phyloP scores from a whole-genome alignment of 495 filamentous ascomycete species.

The Massariosphaeria phaeospora region DNA sequence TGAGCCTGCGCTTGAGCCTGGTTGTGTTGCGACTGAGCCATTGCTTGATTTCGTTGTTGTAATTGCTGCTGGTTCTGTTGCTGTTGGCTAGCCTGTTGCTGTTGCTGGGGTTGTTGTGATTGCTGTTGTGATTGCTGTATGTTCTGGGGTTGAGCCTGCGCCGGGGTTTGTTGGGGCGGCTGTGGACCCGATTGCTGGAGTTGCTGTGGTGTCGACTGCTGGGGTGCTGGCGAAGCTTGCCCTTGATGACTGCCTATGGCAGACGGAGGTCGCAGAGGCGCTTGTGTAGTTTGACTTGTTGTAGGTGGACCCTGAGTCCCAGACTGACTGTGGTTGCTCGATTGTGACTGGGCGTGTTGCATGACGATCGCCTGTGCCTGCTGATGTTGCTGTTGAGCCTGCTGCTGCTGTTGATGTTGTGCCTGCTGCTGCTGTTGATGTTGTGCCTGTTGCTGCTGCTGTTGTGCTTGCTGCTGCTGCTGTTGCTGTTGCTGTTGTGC shows the following conservation, averaged over 20 bases:
- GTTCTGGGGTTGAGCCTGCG: slow-evolving; percentile 40
- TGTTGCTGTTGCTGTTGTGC: neutral
- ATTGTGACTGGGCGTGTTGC: slow-evolving; percentile 39
- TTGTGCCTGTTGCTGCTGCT: slow-evolving; percentile 23
- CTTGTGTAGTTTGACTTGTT: slow-evolving; percentile 27
- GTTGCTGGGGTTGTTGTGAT: slow-evolving; percentile 37
- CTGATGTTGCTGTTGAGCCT: slow-evolving; percentile 21
- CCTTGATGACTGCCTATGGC: slow-evolving; percentile 29
- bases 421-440: slow-evolving; percentile 23
- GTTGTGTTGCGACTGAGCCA: slow-evolving; percentile 3
- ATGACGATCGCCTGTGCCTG: slow-evolving; percentile 45
- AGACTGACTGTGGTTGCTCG: slow-evolving; percentile 37
- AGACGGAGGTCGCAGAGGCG: slow-evolving; percentile 28
- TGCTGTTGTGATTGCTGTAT: slow-evolving; percentile 45
- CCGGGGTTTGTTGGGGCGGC: slow-evolving; percentile 45
- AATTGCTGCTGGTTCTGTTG: slow-evolving; percentile 21
- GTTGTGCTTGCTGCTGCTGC: slow-evolving; percentile 33
- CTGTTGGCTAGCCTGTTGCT: slow-evolving; percentile 40
- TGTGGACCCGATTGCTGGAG: slow-evolving; percentile 42
- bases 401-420: slow-evolving; percentile 33
- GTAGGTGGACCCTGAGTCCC: slow-evolving; percentile 31
- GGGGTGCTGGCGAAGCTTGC: slow-evolving; percentile 29
- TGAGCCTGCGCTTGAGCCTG: neutral
- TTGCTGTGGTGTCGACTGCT: slow-evolving; percentile 32
- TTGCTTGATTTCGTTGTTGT: slow-evolving; percentile 14